Evolutionary conservation across 1,139 yeast genomes (phyloP), one percentile per base, ranked within the genome.

Genomic region (Blastobotrys indianensis): DNA sequence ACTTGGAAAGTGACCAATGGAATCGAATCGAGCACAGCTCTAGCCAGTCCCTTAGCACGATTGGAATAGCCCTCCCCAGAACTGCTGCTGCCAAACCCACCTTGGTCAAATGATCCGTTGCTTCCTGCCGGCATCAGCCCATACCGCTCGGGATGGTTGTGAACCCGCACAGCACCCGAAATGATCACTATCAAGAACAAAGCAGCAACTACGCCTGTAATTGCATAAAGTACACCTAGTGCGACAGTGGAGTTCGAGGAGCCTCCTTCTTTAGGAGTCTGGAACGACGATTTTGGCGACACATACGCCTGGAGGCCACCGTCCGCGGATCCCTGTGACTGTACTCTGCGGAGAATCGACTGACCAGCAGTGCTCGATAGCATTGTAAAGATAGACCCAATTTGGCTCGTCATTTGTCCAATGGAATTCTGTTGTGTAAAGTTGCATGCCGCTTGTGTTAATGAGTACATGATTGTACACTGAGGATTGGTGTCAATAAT

Each of bases 11-110:
- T 51, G 12, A 65, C 66, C 13, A 65, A 49, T 2, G 69, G 69
- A 37, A 65, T 62, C 3, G 69, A 62, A 49, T 65, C 69, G 35
- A 65, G 52, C 17, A 65, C 67, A 1, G 69, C 69, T 20, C 66
- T 50, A 2, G 69, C 69, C 17, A 65, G 54, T 2, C 69, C 69
- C 29, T 57, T 59, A 10, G 69, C 69, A 16, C 57, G 46, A 29
- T 46, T 52, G 4, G 62, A 39, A 35, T 56, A 55, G 20, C 46
- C 54, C 4, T 44, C 32, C 23, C 46, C 45, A 4, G 51, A 34
- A 9, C 8, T 31, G 33, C 33, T 31, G 15, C 15, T n/a, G 6
- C 23, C 35, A 17, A 25, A 16, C 12, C 12, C 16, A n/a, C 37
- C 37, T 16, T 13, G 16, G 20, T 50, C 44, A n/a, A 57, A 56